Base-by-base conservation (phyloP, 2,329 filamentous ascomycete genomes). In the Emergomyces africanus region DNA sequence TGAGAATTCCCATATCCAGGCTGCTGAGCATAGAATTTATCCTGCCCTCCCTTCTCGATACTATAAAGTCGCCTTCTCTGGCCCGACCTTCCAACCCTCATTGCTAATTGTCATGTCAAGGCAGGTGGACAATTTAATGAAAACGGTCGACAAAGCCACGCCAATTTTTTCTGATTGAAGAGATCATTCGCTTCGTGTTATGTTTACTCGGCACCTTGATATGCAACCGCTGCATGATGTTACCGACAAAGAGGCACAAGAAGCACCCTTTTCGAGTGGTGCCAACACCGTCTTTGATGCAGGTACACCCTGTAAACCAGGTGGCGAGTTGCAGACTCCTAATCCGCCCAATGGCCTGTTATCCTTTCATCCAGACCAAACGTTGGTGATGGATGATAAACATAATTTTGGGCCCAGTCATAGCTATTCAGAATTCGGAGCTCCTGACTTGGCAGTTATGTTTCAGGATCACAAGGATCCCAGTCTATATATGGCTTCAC, bases 171-270 rank as follows among this genome's bases (percentile, higher is more conserved):
- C 64, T 65, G 68, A 66, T 67, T 68, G 70, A 72, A n/a, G 72
- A 56, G 73, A 78, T 61, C 81, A 83, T 68, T 76, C 81, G 61
- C 79, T 78, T 71, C 80, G 81, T 71, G 80, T 81, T 69, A 76
- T 85, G 71, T 85, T 86, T 75, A 81, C 83, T 66, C 79, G 84
- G 69, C 84, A 82, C 68, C 77, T 84, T 70, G 78, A 83, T 64
- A 78, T 80, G 71, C 81, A 83, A 61, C 74, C 79, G 59, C 76
- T 79, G 64, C 76, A 75, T 58, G 75, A 74, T 65, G 74, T 77
- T 62, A 72, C 72, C 61, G 71, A 76, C 63, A 77, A 77, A 70
- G 77, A 79, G 63, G 60, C 60, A 63, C 70, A 64, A 70, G 77
- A 79, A 63, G 60, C 60, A 63, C 70, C 64, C 63, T 67, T 65